phyloP scores from a whole-genome alignment of 495 filamentous ascomycete species.

The Trichoderma erinaceum region DNA sequence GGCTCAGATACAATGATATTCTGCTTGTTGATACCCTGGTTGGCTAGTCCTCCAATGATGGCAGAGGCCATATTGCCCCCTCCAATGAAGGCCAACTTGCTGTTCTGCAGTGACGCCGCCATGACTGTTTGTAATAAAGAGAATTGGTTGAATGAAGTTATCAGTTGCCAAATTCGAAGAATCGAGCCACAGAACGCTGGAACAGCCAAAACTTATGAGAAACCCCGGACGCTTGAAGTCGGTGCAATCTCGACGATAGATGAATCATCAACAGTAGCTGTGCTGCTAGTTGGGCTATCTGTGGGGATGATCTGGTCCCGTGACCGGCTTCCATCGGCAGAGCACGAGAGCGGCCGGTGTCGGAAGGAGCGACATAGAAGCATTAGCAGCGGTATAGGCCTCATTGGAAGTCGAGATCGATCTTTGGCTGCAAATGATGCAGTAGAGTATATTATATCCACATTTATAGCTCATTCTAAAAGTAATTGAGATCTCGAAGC shows the following conservation, averaged over 20 bases:
- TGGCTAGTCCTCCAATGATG: constrained; percentile 33
- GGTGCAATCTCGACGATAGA: background rate
- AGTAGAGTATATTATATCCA: background rate
- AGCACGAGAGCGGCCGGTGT: background rate
- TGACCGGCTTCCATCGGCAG: constrained; percentile 13
- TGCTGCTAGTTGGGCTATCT: background rate
- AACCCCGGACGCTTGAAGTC: background rate
- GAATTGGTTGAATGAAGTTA: background rate
- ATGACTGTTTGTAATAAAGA: background rate
- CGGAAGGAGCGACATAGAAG: background rate
- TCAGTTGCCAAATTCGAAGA: background rate
- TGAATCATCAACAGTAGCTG: background rate
- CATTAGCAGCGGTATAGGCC: background rate
- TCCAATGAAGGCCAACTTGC: constrained; percentile 32
- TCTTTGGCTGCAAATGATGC: no score
- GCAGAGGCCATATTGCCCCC: constrained; percentile 35
- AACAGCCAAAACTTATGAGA: background rate
- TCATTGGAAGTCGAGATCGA: background rate
- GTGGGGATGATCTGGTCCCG: background rate
- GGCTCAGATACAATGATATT: constrained; percentile 41
- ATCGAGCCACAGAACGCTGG: background rate
- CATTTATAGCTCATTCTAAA: background rate
- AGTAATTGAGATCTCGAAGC: background rate
- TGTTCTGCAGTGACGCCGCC: background rate
- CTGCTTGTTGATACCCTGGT: constrained; percentile 29